Conservation (phyloP, 805 yeast genomes). For the Tanozyma kutaoensis region DNA sequence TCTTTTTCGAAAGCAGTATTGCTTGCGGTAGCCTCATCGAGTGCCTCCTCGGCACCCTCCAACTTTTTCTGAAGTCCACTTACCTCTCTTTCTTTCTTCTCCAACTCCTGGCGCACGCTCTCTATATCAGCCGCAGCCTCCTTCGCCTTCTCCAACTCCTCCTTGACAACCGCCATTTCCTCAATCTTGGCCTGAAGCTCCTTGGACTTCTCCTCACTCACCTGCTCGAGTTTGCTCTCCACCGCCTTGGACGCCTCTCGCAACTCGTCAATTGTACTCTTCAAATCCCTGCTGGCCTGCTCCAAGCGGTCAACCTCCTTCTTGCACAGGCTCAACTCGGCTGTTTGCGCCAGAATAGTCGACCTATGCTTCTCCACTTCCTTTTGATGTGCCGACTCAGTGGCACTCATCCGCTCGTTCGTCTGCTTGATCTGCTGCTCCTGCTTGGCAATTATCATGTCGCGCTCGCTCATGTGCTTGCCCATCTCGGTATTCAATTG, state of each 20-base stretch:
- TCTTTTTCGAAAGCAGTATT: conserved; percentile 2
- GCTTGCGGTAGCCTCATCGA: conserved; percentile 1
- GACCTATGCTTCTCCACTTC: conserved; percentile 1
- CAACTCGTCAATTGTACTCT: not conserved
- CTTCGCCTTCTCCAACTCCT: conserved; percentile 1
- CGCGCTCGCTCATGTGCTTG: conserved; percentile 9
- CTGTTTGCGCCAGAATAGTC: conserved; percentile 1
- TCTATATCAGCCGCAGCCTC: not conserved
- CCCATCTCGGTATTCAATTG: conserved; percentile 13
- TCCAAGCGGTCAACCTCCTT: conserved; percentile 1
- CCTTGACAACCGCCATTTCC: not conserved
- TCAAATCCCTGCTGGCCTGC: not conserved
- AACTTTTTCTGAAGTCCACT: conserved; percentile 1
- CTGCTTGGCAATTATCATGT: conserved; percentile 6
- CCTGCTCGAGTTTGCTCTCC: conserved; percentile 1
- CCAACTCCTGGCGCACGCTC: conserved; percentile 1
- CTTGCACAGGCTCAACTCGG: conserved; percentile 2
- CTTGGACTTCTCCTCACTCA: conserved; percentile 1
- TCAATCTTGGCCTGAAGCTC: conserved; percentile 1
- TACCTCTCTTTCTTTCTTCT: conserved; percentile 1
- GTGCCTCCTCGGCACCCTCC: not conserved
- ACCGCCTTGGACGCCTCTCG: not conserved
- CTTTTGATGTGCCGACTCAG: conserved; percentile 1
- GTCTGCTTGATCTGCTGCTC: not conserved
- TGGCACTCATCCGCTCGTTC: not conserved